Evolutionary conservation across 2,329 filamentous ascomycete species (phyloP).

Genomic region (Neonectria hederae): DNA sequence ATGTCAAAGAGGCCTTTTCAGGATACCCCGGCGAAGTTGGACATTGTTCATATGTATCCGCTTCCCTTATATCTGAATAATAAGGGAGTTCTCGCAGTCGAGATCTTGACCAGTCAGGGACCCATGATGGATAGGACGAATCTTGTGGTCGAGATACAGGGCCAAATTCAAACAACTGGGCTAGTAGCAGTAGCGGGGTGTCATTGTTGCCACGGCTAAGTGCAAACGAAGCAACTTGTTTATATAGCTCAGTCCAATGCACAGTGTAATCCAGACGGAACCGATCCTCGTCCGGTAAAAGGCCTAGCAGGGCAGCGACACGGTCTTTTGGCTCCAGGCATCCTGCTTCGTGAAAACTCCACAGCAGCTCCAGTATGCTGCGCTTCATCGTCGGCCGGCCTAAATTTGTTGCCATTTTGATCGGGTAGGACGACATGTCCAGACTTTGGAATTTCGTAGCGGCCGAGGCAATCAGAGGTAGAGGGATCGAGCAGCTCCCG

Average conservation of each 20-base stretch:
- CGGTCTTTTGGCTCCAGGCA: constrained; percentile 14
- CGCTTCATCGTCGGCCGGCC: neutral
- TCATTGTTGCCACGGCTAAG: neutral
- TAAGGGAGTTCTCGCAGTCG: constrained; percentile 12
- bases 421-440: no score
- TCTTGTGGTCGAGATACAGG: neutral
- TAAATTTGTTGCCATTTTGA: no score
- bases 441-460: no score
- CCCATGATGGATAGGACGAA: constrained; percentile 16
- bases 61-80: no score
- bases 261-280: no score
- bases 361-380: constrained; percentile 12
- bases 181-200: constrained; percentile 9
- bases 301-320: constrained; percentile 7
- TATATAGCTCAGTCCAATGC: no score
- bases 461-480: constrained; percentile 1
- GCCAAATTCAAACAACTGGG: constrained; percentile 16
- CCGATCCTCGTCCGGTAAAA: neutral
- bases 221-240: no score
- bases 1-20: no score
- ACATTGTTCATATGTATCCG: no score
- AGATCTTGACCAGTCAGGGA: constrained; percentile 15
- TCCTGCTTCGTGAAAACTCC: constrained; percentile 9
- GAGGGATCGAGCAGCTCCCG: constrained; percentile 5
- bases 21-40: no score